A percentile compares a stretch with the other conserved stretches of the same genome.
Evolutionary conservation across 1,284 basidiomycete species (phyloP).

Genomic region (Vanrija sp.): DNA sequence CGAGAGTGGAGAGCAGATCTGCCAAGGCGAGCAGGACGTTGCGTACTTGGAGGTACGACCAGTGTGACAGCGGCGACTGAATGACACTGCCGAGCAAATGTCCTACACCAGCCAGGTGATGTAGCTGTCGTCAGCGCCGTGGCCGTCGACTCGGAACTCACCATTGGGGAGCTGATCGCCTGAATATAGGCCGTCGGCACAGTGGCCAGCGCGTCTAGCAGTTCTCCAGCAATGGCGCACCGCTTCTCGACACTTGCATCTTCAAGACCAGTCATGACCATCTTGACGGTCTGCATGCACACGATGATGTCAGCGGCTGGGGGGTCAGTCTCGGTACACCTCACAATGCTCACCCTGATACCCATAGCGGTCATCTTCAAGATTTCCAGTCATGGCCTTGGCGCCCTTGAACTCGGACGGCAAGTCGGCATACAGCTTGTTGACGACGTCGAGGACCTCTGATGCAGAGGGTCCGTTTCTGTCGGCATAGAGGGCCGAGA

Average conservation of each 20-base stretch:
- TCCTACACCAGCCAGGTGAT: slow-evolving; percentile 46
- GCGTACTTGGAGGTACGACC: slow-evolving; percentile 42
- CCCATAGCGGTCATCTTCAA: slow-evolving; percentile 35
- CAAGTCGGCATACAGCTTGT: slow-evolving; percentile 32
- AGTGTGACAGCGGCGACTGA: slow-evolving; percentile 39
- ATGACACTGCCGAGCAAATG: slow-evolving; percentile 46
- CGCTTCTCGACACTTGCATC: slow-evolving; percentile 38
- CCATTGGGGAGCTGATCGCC: slow-evolving; percentile 38
- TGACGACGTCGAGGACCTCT: slow-evolving; percentile 32
- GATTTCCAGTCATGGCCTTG: slow-evolving; percentile 36
- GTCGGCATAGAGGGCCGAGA: slow-evolving; percentile 24
- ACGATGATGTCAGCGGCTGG: slow-evolving; percentile 44
- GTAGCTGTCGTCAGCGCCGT: slow-evolving; percentile 25
- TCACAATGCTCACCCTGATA: slow-evolving; percentile 32
- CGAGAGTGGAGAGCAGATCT: slow-evolving; percentile 36
- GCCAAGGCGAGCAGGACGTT: slow-evolving; percentile 40
- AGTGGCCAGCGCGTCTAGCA: slow-evolving; percentile 39
- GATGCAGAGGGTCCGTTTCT: slow-evolving; percentile 20
- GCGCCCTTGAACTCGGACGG: slow-evolving; percentile 35
- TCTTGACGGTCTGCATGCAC: slow-evolving; percentile 44
- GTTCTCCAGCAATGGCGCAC: slow-evolving; percentile 43
- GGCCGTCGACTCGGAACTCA: slow-evolving; percentile 12
- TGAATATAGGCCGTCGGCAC: slow-evolving; percentile 44
- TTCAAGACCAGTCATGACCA: slow-evolving; percentile 40
- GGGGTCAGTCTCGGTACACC: background rate